Base-by-base conservation (phyloP, 352 stramenopile species). In the Lagenidium sp. region DNA sequence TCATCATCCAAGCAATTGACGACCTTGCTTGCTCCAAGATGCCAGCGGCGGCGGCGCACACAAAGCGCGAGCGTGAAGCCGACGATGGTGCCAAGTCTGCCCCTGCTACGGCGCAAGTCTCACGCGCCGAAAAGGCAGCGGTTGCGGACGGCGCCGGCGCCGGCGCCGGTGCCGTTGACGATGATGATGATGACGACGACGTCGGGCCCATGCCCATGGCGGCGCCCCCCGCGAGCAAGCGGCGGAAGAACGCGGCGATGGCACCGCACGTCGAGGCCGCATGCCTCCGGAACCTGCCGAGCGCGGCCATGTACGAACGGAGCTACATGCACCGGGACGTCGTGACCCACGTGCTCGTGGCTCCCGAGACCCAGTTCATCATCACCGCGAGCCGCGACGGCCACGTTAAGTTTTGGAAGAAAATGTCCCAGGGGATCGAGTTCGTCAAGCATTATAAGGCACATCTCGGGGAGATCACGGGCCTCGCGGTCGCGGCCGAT, bases 391-490 rank as follows among this genome's bases (percentile, higher is more conserved):
- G 84, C 32, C 54, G 65, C 23, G 96, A 99, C 65, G 97, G 96
- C 6, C 85, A 98, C 50, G 86, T 99, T 16, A 99, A 99, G 60
- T 99, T 99, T 60, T 99, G 97, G 97, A 99, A 99, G 64, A 98
- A 98, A 56, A 96, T 98, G 69, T 63, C 71, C 6, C 66, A 73
- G 29, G 79, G 81, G 20, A 77, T 99, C 30, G 96, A 99, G 80
- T 99, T 99, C 67, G 96, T 99, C 32, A 99, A 99, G 74, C 96
- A 98, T 36, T 99, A 98, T 64, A 96, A 97, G 39, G 95, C 96
- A 22, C 97, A 99, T 62, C 53, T 98, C 0, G 75, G 79, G 21
- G 60, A 76, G 4, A 71, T 99, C 11, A 42, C 78, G 2, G 78
- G 70, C 7, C 75, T 99, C 22, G 71, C 68, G 7, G 78, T 96